These are phyloP conservation scores for Lactifluus volemus DNA, from an alignment of 768 basidiomycete species.

Conservation along the genomic window DNA sequence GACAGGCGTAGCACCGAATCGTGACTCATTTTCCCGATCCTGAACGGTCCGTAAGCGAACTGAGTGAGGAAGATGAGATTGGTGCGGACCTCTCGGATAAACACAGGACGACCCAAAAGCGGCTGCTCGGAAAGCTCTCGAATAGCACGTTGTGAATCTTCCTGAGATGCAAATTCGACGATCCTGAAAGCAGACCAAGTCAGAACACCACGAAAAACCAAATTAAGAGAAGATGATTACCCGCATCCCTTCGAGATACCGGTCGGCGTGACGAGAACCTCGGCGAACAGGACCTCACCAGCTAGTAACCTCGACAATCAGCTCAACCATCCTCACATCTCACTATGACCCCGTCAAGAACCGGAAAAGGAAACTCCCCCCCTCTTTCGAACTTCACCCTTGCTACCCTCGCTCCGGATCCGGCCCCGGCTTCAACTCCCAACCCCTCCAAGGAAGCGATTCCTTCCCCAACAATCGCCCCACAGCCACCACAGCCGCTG, in stretches of 20 bases:
- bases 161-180: slow-evolving; percentile 86
- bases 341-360: slow-evolving; percentile 37
- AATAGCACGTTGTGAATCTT: slow-evolving; percentile 85
- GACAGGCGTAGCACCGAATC: slow-evolving; percentile 92
- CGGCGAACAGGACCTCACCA: slow-evolving; percentile 99
- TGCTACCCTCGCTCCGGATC: not conserved
- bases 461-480: not conserved
- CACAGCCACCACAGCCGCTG: not conserved
- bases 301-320: slow-evolving; percentile 89
- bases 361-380: slow-evolving; percentile 23
- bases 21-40: slow-evolving; percentile 95
- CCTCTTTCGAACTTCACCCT: slow-evolving; percentile 8
- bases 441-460: slow-evolving; percentile 4
- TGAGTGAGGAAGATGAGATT: not conserved
- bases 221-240: slow-evolving; percentile 42
- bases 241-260: slow-evolving; percentile 99
- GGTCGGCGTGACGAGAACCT: slow-evolving; percentile 94
- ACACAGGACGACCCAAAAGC: slow-evolving; percentile 89
- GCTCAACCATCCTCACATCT: slow-evolving; percentile 72
- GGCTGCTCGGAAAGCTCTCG: slow-evolving; percentile 84
- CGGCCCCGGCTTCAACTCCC: not conserved
- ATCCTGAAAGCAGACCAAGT: slow-evolving; percentile 47
- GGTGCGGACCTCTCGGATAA: slow-evolving; percentile 81
- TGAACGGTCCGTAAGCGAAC: slow-evolving; percentile 27
- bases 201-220: slow-evolving; percentile 9